These are phyloP conservation scores for Fennellomyces sp. DNA, from an alignment of 371 early-diverging fungal genomes.

Conservation along the genomic window DNA sequence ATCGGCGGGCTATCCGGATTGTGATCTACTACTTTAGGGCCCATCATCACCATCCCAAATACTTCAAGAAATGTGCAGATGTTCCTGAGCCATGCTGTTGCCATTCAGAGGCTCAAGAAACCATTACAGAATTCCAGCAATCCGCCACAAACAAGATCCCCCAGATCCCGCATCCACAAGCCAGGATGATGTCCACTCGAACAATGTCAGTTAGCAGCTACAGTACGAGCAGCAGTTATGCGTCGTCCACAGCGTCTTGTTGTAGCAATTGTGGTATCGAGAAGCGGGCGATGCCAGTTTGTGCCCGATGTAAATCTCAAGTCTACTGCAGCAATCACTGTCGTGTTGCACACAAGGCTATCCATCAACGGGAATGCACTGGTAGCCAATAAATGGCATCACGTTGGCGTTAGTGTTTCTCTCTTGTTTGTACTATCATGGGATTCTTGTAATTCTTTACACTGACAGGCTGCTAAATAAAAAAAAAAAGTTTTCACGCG, in stretches of 20 bases:
- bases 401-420: not conserved
- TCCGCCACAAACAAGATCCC: not conserved
- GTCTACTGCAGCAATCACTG: constrained; percentile 25
- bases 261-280: constrained; percentile 21
- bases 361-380: constrained; percentile 7
- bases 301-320: constrained; percentile 23
- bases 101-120: not conserved
- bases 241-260: constrained; percentile 1
- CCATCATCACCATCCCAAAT: constrained; percentile 6
- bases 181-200: not conserved
- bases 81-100: not conserved
- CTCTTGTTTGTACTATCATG: not conserved
- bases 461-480: not conserved
- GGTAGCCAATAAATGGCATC: not conserved
- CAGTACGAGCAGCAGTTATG: not conserved
- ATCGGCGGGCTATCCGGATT: constrained; percentile 11
- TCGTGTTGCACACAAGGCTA: constrained; percentile 8
- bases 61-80: constrained; percentile 7
- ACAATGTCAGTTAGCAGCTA: constrained; percentile 2
- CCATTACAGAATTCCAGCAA: not conserved
- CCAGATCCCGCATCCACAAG: not conserved
- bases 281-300: constrained; percentile 26
- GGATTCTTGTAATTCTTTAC: not conserved
- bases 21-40: constrained; percentile 5
- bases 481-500: too few relatives aligned